These are phyloP conservation scores for Magnaporthiopsis rhizophila DNA, from an alignment of 2,329 filamentous ascomycete genomes.

Conservation along the genomic window DNA sequence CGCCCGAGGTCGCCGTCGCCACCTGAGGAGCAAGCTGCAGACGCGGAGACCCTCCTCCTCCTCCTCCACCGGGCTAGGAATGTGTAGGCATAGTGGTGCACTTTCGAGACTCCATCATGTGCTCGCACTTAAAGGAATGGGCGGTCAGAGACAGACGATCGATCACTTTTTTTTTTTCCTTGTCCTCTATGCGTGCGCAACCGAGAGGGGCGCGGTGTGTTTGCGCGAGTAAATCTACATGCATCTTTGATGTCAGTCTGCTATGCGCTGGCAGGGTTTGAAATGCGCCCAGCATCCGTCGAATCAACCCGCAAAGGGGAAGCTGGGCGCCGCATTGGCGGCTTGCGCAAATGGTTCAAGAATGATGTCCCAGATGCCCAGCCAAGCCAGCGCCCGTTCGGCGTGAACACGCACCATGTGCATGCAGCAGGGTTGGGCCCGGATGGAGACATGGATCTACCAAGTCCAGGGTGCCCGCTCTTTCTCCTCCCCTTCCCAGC, in stretches of 20 bases:
- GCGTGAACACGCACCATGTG: neutral
- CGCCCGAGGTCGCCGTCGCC: neutral
- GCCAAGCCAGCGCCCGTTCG: neutral
- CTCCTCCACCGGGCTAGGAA: no score
- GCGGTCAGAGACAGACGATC: neutral
- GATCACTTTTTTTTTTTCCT: neutral
- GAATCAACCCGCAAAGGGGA: conserved; percentile 5
- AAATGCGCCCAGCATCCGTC: conserved; percentile 1
- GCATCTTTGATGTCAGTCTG: conserved; percentile 6
- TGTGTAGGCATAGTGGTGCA: neutral
- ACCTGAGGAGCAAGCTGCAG: neutral
- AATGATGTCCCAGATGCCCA: neutral
- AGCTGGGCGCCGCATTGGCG: neutral
- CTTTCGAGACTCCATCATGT: neutral
- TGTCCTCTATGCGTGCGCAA: neutral
- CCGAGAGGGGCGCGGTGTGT: no score
- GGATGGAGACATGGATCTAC: neutral
- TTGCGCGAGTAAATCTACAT: neutral
- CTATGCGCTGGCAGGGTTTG: conserved; percentile 12
- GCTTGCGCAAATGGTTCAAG: neutral
- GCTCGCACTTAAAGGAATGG: neutral
- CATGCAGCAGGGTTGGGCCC: neutral
- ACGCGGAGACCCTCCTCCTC: neutral
- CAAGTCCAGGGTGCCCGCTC: neutral
- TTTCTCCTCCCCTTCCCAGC: neutral